A percentile compares a stretch with the other conserved stretches of the same genome.
These are phyloP conservation scores for Dimocarpus longan DNA, from an alignment of 345 rosid genomes.

Conservation along the genomic window DNA sequence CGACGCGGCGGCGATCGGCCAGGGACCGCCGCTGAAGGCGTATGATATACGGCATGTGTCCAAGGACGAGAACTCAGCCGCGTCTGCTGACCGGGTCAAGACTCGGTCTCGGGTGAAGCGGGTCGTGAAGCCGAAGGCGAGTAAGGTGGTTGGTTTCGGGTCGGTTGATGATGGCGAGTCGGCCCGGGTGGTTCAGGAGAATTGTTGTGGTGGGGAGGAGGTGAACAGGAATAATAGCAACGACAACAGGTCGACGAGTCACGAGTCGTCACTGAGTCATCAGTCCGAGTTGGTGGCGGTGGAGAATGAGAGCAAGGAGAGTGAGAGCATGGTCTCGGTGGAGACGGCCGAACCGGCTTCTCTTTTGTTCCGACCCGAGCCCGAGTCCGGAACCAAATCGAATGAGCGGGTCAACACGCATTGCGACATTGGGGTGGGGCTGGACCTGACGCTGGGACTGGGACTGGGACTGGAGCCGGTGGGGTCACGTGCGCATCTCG, in stretches of 20 bases:
- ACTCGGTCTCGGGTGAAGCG: conserved; percentile 58
- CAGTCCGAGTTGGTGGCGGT: conserved; percentile 68
- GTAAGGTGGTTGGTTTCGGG: conserved; percentile 10
- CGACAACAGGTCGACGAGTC: conserved; percentile 59
- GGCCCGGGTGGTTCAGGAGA: background rate
- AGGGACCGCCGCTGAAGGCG: conserved; percentile 74
- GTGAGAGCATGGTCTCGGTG: conserved; percentile 65
- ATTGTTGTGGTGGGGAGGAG: conserved; percentile 25
- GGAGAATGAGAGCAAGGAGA: conserved; percentile 64
- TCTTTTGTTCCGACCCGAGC: conserved; percentile 31
- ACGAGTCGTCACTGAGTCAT: conserved; percentile 89
- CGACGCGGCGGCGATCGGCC: conserved; percentile 66
- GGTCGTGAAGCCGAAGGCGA: conserved; percentile 33
- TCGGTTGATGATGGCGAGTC: background rate
- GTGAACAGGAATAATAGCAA: conserved; percentile 19
- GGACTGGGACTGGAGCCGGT: conserved; percentile 51
- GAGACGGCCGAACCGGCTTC: conserved; percentile 53
- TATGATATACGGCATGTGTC: conserved; percentile 90
- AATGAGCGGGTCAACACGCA: background rate
- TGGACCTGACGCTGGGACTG: conserved; percentile 57
- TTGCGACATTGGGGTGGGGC: conserved; percentile 43
- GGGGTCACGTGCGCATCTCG: conserved; percentile 46
- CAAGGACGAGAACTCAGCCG: conserved; percentile 66
- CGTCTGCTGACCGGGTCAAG: conserved; percentile 37
- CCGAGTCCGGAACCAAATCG: conserved; percentile 27